phyloP scores from a whole-genome alignment of 208 protist genomes.

The Acanthamoeba culbertsoni region DNA sequence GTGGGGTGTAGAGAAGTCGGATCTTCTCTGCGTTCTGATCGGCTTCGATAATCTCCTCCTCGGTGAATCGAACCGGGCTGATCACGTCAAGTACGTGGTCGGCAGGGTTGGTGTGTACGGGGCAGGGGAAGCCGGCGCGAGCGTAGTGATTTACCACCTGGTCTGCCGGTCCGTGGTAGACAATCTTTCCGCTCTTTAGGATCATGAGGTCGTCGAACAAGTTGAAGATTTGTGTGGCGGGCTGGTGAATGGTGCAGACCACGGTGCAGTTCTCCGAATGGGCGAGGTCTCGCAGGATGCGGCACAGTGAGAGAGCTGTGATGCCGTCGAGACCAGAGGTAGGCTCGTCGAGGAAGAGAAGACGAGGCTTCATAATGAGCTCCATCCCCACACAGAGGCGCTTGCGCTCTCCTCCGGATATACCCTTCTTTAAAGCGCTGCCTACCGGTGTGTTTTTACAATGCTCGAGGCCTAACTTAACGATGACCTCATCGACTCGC shows the following conservation, averaged over 20 bases:
- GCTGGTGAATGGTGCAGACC: constrained; percentile 70
- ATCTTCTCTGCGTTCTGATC: constrained; percentile 33
- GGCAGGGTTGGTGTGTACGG: constrained; percentile 61
- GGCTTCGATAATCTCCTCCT: not conserved
- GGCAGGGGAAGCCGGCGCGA: constrained; percentile 60
- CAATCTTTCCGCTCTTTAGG: constrained; percentile 41
- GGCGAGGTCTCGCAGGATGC: constrained; percentile 25
- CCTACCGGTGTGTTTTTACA: constrained; percentile 58
- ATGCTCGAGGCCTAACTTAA: constrained; percentile 47
- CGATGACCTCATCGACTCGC: constrained; percentile 42
- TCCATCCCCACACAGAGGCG: constrained; percentile 62
- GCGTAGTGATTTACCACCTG: constrained; percentile 33
- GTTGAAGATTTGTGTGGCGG: constrained; percentile 58
- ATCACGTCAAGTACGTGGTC: constrained; percentile 65
- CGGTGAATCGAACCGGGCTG: not conserved
- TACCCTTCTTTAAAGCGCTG: constrained; percentile 36
- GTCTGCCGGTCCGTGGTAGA: constrained; percentile 46
- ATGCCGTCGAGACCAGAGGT: constrained; percentile 50
- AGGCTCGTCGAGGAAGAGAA: constrained; percentile 69
- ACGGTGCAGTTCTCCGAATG: constrained; percentile 5
- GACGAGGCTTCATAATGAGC: constrained; percentile 39
- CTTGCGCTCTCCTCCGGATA: constrained; percentile 73
- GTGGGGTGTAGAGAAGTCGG: not conserved
- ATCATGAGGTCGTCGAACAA: constrained; percentile 64
- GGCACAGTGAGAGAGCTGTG: constrained; percentile 29